Evolutionary conservation across 129 eudicot genomes (phyloP).

Genomic region (Centaurea solstitialis): DNA sequence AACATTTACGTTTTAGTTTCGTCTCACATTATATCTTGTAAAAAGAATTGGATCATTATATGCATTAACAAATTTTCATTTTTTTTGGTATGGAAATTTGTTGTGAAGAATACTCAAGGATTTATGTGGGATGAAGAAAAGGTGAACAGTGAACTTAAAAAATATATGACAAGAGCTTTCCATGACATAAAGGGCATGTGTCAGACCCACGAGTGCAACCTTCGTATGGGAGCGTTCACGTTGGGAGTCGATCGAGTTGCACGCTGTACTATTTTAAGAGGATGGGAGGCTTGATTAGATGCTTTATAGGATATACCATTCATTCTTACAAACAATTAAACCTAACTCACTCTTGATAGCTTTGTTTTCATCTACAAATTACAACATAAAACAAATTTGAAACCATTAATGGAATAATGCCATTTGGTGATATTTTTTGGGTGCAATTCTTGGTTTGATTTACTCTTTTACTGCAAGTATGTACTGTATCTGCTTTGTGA

Average conservation of each 20-base stretch:
- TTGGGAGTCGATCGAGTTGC: constrained; percentile 82
- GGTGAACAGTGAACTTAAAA: constrained; percentile 59
- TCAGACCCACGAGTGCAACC: constrained; percentile 64
- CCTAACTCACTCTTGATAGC: background rate
- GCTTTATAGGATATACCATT: background rate
- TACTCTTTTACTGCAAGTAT: background rate
- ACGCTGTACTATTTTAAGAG: constrained; percentile 58
- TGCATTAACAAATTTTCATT: background rate
- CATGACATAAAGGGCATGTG: constrained; percentile 61
- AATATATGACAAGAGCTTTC: constrained; percentile 70
- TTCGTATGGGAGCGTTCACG: constrained; percentile 83
- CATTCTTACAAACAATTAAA: background rate
- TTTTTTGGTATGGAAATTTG: background rate
- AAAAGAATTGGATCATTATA: background rate
- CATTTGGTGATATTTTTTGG: background rate
- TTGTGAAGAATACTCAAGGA: constrained; percentile 59
- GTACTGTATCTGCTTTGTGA: background rate
- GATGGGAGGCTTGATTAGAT: constrained; percentile 54
- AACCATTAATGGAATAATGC: background rate
- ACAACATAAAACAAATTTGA: background rate
- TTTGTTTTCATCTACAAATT: background rate
- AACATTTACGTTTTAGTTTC: background rate
- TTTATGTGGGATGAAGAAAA: constrained; percentile 77
- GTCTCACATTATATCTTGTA: background rate
- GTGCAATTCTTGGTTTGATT: background rate